Evolutionary conservation across 140 eudicot species (phyloP).

Genomic region (Stevia rebaudiana): DNA sequence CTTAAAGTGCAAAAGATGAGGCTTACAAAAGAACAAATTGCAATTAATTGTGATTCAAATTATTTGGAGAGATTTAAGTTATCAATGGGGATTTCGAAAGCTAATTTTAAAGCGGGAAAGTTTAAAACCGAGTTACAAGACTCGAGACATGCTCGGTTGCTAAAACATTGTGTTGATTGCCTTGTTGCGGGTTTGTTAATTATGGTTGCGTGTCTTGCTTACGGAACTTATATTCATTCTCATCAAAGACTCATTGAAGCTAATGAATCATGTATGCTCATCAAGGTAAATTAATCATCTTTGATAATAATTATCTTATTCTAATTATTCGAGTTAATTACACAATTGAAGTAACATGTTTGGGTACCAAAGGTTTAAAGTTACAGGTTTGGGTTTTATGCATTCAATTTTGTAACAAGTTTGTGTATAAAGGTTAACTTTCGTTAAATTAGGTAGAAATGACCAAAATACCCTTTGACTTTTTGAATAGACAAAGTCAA

Average conservation of each 20-base stretch:
- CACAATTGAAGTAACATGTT: no score
- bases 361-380: no score
- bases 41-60: constrained; percentile 52
- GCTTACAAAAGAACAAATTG: constrained; percentile 64
- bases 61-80: constrained; percentile 66
- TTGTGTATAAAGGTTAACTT: no score
- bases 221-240: constrained; percentile 67
- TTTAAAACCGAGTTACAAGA: constrained; percentile 70
- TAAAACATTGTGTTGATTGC: constrained; percentile 57
- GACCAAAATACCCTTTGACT: no score
- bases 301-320: background rate
- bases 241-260: constrained; percentile 58
- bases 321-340: background rate
- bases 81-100: constrained; percentile 71
- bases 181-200: constrained; percentile 75
- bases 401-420: no score
- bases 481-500: no score
- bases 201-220: constrained; percentile 52
- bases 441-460: no score
- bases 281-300: constrained; percentile 32
- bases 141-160: constrained; percentile 57
- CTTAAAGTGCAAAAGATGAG: constrained; percentile 54
- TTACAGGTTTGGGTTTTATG: no score
- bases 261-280: constrained; percentile 59
- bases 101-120: constrained; percentile 60